Evolutionary conservation across 805 yeast genomes (phyloP), one percentile per base, ranked within the genome.

Genomic region (Saturnispora diversa): DNA sequence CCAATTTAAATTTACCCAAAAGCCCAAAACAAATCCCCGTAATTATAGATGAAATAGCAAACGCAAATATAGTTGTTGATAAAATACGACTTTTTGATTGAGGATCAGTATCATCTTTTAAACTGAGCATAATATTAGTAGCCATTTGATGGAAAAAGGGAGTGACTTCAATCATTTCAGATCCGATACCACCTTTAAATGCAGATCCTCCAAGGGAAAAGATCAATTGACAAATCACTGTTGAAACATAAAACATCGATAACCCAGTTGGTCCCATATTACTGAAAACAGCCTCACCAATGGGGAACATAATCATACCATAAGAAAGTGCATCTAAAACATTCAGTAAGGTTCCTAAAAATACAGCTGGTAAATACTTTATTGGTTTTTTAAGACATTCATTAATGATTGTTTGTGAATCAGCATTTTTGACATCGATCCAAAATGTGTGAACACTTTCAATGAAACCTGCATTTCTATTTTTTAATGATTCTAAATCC

Each of bases 111-210:
- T 69, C 72, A 29, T 48, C 38, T 13, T 55, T 41, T 52, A 84
- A 66, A 17, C 69, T 51, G 6, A 38, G 8, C 58, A 80, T 66
- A 36, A 92, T 79, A 11, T 80, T 66, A 21, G 74, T 66, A 1
- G 97, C 97, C 95, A 92, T 88, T 2, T 94, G 72, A 55, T 92
- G 98, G 67, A 90, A 90, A 59, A 92, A 92, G 2, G 98, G 98
- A 2, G 96, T 94, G n/a, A 92, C 86, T 59, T 92, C 98, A 49
- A 92, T 92, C 98, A 92, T 92, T 63, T 92, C 97, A 3, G 95
- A 84, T 1, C 98, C 98, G 32, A 90, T 77, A n/a, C 94, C 95
- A 2, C 87, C 72, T 46, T 76, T 77, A 64, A 92, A 90, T 7
- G 84, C 83, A 12, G 95, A 84, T 1, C 94, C 94, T 12, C 98